These are phyloP conservation scores for Adenanthera pavonina DNA, from an alignment of 306 rosid species.

Conservation along the genomic window DNA sequence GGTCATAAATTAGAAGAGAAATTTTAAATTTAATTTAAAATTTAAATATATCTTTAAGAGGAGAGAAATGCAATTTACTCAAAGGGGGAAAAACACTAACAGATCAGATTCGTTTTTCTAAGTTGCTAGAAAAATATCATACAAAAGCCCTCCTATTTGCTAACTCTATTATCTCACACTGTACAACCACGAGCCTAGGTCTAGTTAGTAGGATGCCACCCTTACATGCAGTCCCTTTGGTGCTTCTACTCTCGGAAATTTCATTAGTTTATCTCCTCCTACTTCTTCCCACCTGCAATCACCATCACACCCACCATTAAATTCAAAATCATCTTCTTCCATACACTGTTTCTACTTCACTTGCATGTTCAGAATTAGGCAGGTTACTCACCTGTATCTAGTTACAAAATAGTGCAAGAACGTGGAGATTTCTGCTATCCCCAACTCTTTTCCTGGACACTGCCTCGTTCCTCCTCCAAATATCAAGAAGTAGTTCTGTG, in stretches of 20 bases:
- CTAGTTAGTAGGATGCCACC: slow-evolving; percentile 64
- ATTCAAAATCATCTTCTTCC: neutral
- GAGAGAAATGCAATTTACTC: too few species aligned
- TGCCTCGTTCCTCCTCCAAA: slow-evolving; percentile 94
- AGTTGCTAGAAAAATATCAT: slow-evolving; percentile 56
- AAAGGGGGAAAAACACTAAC: slow-evolving; percentile 2
- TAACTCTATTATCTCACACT: slow-evolving; percentile 47
- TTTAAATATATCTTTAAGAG: too few species aligned
- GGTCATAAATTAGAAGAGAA: too few species aligned
- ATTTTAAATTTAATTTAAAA: too few species aligned
- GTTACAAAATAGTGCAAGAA: slow-evolving; percentile 90
- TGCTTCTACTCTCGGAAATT: slow-evolving; percentile 95
- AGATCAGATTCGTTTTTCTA: slow-evolving; percentile 44
- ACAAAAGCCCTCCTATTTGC: slow-evolving; percentile 42
- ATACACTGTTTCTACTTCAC: too few species aligned
- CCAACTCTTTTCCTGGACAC: slow-evolving; percentile 96
- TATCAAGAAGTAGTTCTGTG: slow-evolving; percentile 64
- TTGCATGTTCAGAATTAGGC: neutral
- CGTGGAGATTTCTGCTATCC: slow-evolving; percentile 86
- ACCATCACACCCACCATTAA: neutral
- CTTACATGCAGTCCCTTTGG: slow-evolving; percentile 95
- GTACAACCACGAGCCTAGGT: slow-evolving; percentile 51
- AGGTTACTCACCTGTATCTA: slow-evolving; percentile 77
- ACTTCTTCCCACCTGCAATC: slow-evolving; percentile 94
- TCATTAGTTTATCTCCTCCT: slow-evolving; percentile 90